Evolutionary conservation across 495 filamentous ascomycete species (phyloP).

Genomic region (Aspergillus haitiensis): DNA sequence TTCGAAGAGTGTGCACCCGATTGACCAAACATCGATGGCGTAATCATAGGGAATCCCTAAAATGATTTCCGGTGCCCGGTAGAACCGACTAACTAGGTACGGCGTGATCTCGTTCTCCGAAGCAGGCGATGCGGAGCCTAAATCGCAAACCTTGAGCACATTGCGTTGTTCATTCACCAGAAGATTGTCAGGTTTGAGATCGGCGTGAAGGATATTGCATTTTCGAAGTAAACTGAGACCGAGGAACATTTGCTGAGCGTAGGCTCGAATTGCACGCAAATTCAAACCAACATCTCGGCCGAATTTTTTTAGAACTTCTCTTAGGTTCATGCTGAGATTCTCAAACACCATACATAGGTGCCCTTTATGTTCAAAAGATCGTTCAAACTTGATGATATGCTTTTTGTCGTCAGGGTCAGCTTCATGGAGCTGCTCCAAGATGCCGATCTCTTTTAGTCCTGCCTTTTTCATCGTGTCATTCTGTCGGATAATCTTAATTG

Average conservation of each 20-base stretch:
- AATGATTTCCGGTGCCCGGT: slow-evolving; percentile 95
- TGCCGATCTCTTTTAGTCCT: slow-evolving; percentile 90
- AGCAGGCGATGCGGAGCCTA: slow-evolving; percentile 88
- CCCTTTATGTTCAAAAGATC: slow-evolving; percentile 88
- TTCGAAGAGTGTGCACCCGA: slow-evolving; percentile 95
- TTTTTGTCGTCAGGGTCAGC: slow-evolving; percentile 90
- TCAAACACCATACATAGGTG: slow-evolving; percentile 98
- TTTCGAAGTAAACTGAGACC: slow-evolving; percentile 81
- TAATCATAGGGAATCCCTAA: slow-evolving; percentile 93
- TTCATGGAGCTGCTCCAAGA: slow-evolving; percentile 77
- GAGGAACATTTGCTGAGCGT: slow-evolving; percentile 92
- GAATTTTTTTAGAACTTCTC: slow-evolving; percentile 95
- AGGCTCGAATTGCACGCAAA: slow-evolving; percentile 77
- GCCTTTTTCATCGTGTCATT: slow-evolving; percentile 92
- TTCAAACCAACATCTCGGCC: slow-evolving; percentile 93
- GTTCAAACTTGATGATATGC: slow-evolving; percentile 83
- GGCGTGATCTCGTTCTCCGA: slow-evolving; percentile 89
- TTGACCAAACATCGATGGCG: slow-evolving; percentile 95
- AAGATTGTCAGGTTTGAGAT: slow-evolving; percentile 97
- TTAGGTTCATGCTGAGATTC: slow-evolving; percentile 86
- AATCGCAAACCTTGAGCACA: slow-evolving; percentile 88
- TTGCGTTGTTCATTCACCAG: slow-evolving; percentile 84
- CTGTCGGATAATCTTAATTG: slow-evolving; percentile 92
- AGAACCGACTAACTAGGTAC: slow-evolving; percentile 95
- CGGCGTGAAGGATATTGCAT: slow-evolving; percentile 90